phyloP scores from a whole-genome alignment of 345 rosid genomes.

The Linum trigynum region DNA sequence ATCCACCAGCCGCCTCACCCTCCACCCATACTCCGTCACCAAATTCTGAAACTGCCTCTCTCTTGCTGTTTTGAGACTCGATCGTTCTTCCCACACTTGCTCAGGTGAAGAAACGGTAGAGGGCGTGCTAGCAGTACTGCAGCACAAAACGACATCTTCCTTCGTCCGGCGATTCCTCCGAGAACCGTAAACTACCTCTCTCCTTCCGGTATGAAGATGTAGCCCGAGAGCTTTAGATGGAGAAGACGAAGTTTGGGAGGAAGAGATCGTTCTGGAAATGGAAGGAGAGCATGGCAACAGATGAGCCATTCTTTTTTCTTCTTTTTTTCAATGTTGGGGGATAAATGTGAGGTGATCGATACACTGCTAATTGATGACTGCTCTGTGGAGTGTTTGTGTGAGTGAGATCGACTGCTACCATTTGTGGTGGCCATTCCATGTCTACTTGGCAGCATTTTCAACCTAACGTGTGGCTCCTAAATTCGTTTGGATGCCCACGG shows the following conservation, averaged over 20 bases:
- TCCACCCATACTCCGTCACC: constrained; percentile 60
- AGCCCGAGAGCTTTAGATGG: background rate
- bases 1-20: constrained; percentile 44
- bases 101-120: background rate
- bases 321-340: background rate
- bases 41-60: constrained; percentile 24
- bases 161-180: background rate
- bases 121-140: background rate
- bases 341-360: background rate
- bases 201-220: background rate
- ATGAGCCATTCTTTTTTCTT: background rate
- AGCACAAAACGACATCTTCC: background rate
- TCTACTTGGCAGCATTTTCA: too few species aligned
- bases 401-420: too few species aligned
- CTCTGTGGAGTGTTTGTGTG: too few species aligned
- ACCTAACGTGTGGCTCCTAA: too few species aligned
- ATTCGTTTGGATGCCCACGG: too few species aligned
- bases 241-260: background rate
- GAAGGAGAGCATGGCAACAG: background rate
- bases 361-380: background rate
- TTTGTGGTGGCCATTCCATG: too few species aligned
- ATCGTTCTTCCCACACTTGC: background rate
- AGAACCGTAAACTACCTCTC: background rate
- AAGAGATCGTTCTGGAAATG: background rate
- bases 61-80: background rate